These are phyloP conservation scores for Chondrostereum purpureum DNA, from an alignment of 1,284 basidiomycete genomes.

Conservation along the genomic window DNA sequence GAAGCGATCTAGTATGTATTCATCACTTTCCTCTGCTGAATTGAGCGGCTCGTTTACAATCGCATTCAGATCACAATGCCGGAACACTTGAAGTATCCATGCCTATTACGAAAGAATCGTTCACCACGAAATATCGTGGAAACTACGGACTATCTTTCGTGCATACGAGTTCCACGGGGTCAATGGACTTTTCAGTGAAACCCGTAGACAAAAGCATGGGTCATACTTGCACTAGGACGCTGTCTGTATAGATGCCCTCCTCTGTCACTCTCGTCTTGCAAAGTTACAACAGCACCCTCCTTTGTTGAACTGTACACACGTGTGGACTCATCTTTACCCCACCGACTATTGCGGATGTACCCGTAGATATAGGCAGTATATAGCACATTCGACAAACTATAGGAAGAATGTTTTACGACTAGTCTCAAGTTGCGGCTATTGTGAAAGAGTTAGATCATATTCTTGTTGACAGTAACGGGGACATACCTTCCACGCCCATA, in stretches of 20 bases:
- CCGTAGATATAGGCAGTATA: not conserved
- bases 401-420: conserved; percentile 77
- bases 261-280: not conserved
- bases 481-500: conserved; percentile 79
- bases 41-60: too few relatives aligned
- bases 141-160: conserved; percentile 23
- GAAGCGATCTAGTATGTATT: not conserved
- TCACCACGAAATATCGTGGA: conserved; percentile 22
- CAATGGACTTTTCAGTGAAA: conserved; percentile 19
- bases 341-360: too few relatives aligned
- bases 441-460: conserved; percentile 1
- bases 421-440: conserved; percentile 71
- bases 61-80: not conserved
- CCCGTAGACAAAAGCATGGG: too few relatives aligned
- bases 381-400: conserved; percentile 22
- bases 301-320: not conserved
- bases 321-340: not conserved
- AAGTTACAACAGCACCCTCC: not conserved
- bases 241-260: too few relatives aligned
- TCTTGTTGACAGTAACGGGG: not conserved
- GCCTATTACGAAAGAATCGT: conserved; percentile 23
- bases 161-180: conserved; percentile 15
- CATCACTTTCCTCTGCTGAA: not conserved
- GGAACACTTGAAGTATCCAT: conserved; percentile 22
- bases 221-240: too few relatives aligned